Evolutionary conservation across 2,329 filamentous ascomycete species (phyloP), one percentile per base, ranked within the genome.

Genomic region (Fusarium sp.): DNA sequence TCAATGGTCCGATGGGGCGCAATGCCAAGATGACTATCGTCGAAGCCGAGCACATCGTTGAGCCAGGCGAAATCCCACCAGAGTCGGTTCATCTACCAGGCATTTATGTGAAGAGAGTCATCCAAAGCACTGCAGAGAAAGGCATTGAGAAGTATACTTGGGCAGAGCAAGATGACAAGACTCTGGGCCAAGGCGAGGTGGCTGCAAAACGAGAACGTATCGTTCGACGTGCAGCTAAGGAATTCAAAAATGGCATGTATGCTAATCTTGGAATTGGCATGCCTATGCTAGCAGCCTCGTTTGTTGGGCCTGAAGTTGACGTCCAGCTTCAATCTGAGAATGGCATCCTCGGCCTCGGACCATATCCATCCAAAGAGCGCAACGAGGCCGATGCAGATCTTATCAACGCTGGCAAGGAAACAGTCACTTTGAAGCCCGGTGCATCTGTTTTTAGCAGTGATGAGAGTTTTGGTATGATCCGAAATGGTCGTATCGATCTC

Each of bases 191-290:
- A 60, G 91, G 92, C 63, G 88, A 91, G 78, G 88, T 89, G 49
- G 89, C 92, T 46, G 89, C 88, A 76, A 94, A 94, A 86, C 89
- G 94, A 67, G 93, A 97, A 83, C 89, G 92, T 64, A 97, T 97
- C 79, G 93, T 97, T 46, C 89, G 89, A 72, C 87, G 94, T 64
- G 94, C 94, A 1, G 93, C 94, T 48, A 95, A 95, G 85, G 94
- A 97, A 83, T 95, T 97, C 84, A 93, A 95, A 87, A 95, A 97
- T 81, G 93, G 93, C 82, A 96, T 96, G 93, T 97, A 97, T 81
- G 94, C 93, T 76, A 97, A 97, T 82, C 83, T 97, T 60, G 94
- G 94, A 67, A 97, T 97, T 74, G 94, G 94, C 62, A 97, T 97
- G 93, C 94, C 94, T 56, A 96, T 97, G 90, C 88, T 97, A 54